These are phyloP conservation scores for Puya raimondii DNA, from an alignment of 176 grass and related monocot genomes.

Conservation along the genomic window DNA sequence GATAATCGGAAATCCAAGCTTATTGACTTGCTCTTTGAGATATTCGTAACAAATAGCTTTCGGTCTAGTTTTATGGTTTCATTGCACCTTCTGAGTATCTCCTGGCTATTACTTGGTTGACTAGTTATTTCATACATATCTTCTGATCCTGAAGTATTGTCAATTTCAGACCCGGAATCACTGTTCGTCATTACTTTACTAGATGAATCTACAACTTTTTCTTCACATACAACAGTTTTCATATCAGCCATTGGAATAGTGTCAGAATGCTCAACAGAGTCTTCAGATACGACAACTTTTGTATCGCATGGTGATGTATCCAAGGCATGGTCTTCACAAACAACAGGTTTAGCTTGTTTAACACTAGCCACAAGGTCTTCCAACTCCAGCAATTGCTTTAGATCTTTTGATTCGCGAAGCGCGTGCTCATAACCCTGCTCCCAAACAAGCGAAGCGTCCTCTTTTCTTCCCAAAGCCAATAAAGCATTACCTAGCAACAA, in stretches of 20 bases:
- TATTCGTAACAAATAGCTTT: constrained; percentile 66
- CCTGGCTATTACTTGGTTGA: constrained; percentile 8
- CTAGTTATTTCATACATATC: constrained; percentile 30
- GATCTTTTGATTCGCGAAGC: constrained; percentile 57
- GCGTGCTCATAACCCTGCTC: constrained; percentile 82
- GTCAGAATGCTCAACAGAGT: constrained; percentile 30
- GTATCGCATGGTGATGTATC: constrained; percentile 67
- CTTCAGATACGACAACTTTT: constrained; percentile 91
- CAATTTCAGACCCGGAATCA: constrained; percentile 11
- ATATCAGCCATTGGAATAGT: constrained; percentile 38
- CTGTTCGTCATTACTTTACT: constrained; percentile 24
- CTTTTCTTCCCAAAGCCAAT: constrained; percentile 62
- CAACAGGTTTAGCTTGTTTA: constrained; percentile 33
- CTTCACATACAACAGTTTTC: constrained; percentile 79
- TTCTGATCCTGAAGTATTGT: constrained; percentile 48
- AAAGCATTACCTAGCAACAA: constrained; percentile 53
- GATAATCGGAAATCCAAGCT: constrained; percentile 97
- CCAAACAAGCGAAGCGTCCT: constrained; percentile 73
- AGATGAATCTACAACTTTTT: constrained; percentile 22
- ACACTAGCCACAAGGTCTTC: constrained; percentile 65
- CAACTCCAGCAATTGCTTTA: constrained; percentile 84
- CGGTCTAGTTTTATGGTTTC: constrained; percentile 41
- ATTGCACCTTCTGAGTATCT: constrained; percentile 14
- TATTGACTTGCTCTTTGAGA: constrained; percentile 79
- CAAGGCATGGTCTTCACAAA: constrained; percentile 28